Evolutionary conservation across 2,329 filamentous ascomycete species (phyloP), one percentile per base, ranked within the genome.

Genomic region (Trichophyton mentagrophytes): DNA sequence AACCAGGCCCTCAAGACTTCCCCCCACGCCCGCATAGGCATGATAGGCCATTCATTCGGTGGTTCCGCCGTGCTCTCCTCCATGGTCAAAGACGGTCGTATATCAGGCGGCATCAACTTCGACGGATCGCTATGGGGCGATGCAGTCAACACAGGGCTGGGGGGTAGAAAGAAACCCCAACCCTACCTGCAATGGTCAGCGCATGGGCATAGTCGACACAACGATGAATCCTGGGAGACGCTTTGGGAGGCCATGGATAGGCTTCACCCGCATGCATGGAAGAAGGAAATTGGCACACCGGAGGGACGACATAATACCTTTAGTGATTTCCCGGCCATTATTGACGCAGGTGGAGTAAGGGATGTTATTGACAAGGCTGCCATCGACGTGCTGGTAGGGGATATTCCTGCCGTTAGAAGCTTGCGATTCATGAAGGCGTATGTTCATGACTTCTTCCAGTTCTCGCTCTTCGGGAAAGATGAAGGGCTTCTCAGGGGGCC

Each of bases 41-140:
- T 71, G 4, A 20, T 73, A 2, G 73, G 73, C 3, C 73, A 75
- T 53, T 75, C 72, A 1, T 59, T 74, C 3, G 72, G 73, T 13
- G 73, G 72, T 8, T 70, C 70, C 0, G 68, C 72, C 1, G 68
- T 67, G 2, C 62, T 70, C 25, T 58, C 62, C 1, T 62, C 65
- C 3, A 61, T 70, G 44, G 63, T 66, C 44, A 60, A 63, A n/a
- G 66, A 71, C 27, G 11, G 58, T 11, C 65, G 67, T 13, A 63
- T 70, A 56, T 57, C 44, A 0, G 71, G 69, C 3, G 72, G 66
- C 3, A 36, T 71, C 27, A 73, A 75, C 55, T 61, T 75, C n/a
- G 72, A 75, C 57, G 72, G 73, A 3, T 65, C 59, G 17, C 63
- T 73, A 59, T 72, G 51, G 22, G 64, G 63, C 8, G 59, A 53